phyloP scores from a whole-genome alignment of 176 grass and related monocot genomes.

The Juncus effusus region DNA sequence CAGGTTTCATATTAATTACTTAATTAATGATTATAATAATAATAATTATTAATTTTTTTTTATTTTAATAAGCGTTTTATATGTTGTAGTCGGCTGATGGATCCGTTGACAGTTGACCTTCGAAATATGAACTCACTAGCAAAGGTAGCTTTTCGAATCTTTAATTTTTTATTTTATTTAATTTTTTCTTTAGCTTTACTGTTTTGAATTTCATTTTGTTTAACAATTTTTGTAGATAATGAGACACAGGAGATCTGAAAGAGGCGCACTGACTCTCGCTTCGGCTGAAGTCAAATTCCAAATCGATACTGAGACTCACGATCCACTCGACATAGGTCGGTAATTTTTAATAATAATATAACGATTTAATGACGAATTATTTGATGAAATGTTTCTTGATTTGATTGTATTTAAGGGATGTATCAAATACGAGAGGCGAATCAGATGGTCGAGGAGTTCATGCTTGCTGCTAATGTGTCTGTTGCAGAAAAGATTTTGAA shows the following conservation, averaged over 20 bases:
- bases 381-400: constrained; percentile 28
- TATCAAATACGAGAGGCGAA: constrained; percentile 99
- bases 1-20: constrained; percentile 42
- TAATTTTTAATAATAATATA: constrained; percentile 17
- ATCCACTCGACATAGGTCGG: constrained; percentile 96
- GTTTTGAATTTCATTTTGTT: background rate
- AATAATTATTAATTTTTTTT: constrained; percentile 12
- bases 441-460: constrained; percentile 99
- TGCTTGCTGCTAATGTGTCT: constrained; percentile 92
- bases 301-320: constrained; percentile 98
- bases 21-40: constrained; percentile 16
- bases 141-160: constrained; percentile 49
- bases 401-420: constrained; percentile 55
- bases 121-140: constrained; percentile 90
- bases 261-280: constrained; percentile 95
- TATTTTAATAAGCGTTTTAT: constrained; percentile 13
- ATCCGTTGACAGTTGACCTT: constrained; percentile 85
- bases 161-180: constrained; percentile 16
- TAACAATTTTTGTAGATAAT: constrained; percentile 52
- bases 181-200: constrained; percentile 21
- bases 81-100: constrained; percentile 70
- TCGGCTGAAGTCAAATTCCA: constrained; percentile 98
- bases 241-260: constrained; percentile 72
- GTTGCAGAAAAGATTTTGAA: constrained; percentile 98
- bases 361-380: constrained; percentile 15